phyloP scores from a whole-genome alignment of 768 basidiomycete species.

The Suillus clintonianus region DNA sequence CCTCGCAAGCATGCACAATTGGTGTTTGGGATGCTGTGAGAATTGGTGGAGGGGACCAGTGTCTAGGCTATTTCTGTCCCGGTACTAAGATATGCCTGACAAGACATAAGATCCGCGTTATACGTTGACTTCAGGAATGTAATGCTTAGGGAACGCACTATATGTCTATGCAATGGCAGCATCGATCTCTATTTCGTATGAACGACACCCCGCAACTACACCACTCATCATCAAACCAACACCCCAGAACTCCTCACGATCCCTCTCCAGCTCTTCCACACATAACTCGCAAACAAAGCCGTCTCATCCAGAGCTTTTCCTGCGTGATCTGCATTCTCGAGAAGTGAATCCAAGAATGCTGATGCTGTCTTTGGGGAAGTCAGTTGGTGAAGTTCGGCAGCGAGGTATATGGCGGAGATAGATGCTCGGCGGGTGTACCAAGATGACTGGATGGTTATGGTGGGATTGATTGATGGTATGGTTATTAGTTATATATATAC shows the following conservation, averaged over 20 bases:
- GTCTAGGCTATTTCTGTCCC: no score
- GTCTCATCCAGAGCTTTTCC: constrained; percentile 54
- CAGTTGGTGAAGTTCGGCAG: constrained; percentile 85
- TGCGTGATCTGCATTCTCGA: constrained; percentile 48
- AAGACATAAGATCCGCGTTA: not conserved
- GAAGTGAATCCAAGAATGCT: constrained; percentile 65
- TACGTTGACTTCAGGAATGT: not conserved
- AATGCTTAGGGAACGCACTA: not conserved
- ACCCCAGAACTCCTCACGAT: constrained; percentile 71
- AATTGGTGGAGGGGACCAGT: no score
- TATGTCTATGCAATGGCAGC: not conserved
- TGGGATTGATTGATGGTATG: not conserved
- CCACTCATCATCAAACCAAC: not conserved
- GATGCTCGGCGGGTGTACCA: constrained; percentile 76
- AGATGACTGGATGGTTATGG: constrained; percentile 43
- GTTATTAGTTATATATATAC: not conserved
- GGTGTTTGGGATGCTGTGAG: no score
- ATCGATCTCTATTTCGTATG: not conserved
- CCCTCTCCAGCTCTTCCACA: no score
- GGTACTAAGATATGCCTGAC: not conserved
- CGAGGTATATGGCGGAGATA: constrained; percentile 66
- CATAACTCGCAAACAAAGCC: constrained; percentile 50
- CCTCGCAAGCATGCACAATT: not conserved
- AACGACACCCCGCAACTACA: not conserved
- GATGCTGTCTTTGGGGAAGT: constrained; percentile 69